phyloP scores from a whole-genome alignment of 495 filamentous ascomycete genomes.

The Aspergillus olivimuriae region DNA sequence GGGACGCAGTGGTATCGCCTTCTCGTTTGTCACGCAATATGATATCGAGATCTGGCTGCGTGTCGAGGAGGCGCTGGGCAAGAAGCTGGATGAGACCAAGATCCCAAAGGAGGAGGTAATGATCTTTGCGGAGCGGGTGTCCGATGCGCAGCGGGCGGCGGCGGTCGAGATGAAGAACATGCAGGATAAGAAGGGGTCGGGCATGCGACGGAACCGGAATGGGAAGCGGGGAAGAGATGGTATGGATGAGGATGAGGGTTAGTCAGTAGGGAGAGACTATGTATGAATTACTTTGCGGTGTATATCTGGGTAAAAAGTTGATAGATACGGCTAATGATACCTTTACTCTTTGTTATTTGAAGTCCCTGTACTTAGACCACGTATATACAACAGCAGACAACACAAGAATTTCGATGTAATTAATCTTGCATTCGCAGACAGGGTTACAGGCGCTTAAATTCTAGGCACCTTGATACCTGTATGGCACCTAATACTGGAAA shows the following conservation, averaged over 20 bases:
- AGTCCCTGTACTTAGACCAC: no score
- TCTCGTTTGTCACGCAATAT: slow-evolving; percentile 83
- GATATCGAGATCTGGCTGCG: slow-evolving; percentile 81
- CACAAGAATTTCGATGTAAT: no score
- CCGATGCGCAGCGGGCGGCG: slow-evolving; percentile 79
- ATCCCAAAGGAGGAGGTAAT: slow-evolving; percentile 78
- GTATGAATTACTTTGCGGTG: no score
- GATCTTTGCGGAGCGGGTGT: slow-evolving; percentile 70
- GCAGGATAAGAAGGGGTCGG: slow-evolving; percentile 68
- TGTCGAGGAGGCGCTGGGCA: slow-evolving; percentile 77
- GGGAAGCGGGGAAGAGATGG: slow-evolving; percentile 62
- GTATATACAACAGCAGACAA: no score
- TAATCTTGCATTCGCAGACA: no score
- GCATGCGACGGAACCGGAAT: slow-evolving; percentile 52
- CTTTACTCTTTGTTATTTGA: no score
- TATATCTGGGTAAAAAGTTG: neutral
- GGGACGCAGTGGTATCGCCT: slow-evolving; percentile 76
- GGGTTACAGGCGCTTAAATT: no score
- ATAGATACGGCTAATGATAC: neutral
- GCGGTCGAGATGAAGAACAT: slow-evolving; percentile 76
- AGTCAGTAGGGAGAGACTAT: no score
- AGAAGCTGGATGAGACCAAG: slow-evolving; percentile 63
- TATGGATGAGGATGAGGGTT: slow-evolving; percentile 77
- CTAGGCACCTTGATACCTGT: no score
- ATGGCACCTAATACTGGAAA: no score